These are phyloP conservation scores for Chlorophyllum brunneum DNA, from an alignment of 768 basidiomycete species.

Conservation along the genomic window DNA sequence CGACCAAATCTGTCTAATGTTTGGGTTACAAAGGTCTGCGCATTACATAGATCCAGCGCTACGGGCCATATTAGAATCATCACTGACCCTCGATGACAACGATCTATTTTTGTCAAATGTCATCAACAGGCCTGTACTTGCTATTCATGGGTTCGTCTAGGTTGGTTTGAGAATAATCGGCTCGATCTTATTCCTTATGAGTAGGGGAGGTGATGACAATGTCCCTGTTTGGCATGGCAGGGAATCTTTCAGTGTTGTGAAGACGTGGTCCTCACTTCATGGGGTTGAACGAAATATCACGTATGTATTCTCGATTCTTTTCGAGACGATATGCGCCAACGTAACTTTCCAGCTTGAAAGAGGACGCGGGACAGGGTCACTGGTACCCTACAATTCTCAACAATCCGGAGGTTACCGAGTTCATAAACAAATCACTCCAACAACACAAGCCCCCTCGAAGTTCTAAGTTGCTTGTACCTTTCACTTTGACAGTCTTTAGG, in stretches of 20 bases:
- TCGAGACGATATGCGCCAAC: not conserved
- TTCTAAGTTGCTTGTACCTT: conserved; percentile 24
- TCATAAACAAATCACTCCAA: conserved; percentile 39
- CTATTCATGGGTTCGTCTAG: conserved; percentile 64
- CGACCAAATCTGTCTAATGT: not conserved
- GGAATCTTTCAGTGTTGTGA: conserved; percentile 54
- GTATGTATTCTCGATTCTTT: conserved; percentile 31
- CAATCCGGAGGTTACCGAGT: conserved; percentile 50
- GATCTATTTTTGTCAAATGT: conserved; percentile 83
- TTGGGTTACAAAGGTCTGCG: conserved; percentile 39
- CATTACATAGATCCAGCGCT: conserved; percentile 79
- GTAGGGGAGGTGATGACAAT: conserved; percentile 75
- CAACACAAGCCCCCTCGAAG: conserved; percentile 8
- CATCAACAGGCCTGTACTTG: conserved; percentile 62
- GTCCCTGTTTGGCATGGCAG: conserved; percentile 87
- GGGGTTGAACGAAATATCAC: conserved; percentile 39
- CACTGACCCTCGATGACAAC: conserved; percentile 82
- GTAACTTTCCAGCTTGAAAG: conserved; percentile 42
- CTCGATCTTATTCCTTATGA: not conserved
- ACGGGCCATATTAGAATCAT: conserved; percentile 67
- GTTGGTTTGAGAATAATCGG: not conserved
- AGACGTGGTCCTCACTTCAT: conserved; percentile 43
- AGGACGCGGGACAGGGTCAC: conserved; percentile 60
- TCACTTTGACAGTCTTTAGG: conserved; percentile 70
- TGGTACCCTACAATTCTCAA: conserved; percentile 66